These are phyloP conservation scores for Citrus cavaleriei DNA, from an alignment of 345 rosid genomes.

Conservation along the genomic window DNA sequence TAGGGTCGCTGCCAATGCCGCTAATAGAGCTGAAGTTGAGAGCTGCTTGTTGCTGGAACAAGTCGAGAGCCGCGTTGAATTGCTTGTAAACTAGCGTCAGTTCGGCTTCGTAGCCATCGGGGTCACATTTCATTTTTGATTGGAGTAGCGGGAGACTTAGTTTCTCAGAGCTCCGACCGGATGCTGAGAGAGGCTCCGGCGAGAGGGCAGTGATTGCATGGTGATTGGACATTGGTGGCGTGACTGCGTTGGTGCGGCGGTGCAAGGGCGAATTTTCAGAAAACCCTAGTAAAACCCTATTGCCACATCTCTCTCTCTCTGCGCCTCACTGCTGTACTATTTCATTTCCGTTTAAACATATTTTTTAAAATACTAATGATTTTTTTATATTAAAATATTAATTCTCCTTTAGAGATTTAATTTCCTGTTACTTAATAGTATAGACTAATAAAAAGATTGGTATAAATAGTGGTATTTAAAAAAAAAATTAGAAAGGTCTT, in stretches of 20 bases:
- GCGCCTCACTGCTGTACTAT: no score
- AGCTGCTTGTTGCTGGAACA: slow-evolving; percentile 77
- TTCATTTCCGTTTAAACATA: no score
- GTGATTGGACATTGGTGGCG: slow-evolving; percentile 22
- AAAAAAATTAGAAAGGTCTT: no score
- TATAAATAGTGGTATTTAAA: no score
- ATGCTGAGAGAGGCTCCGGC: slow-evolving; percentile 60
- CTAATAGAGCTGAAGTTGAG: slow-evolving; percentile 62
- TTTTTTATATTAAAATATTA: no score
- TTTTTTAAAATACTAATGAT: no score
- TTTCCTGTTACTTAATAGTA: no score
- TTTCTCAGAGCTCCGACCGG: slow-evolving; percentile 79
- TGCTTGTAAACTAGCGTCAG: slow-evolving; percentile 63
- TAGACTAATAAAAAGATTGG: no score
- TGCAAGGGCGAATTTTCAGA: not conserved
- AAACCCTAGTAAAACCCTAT: not conserved
- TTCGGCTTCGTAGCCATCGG: slow-evolving; percentile 80
- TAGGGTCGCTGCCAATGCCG: slow-evolving; percentile 59
- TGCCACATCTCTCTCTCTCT: no score
- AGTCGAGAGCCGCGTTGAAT: slow-evolving; percentile 76
- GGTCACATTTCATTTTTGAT: slow-evolving; percentile 83
- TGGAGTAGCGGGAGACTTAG: slow-evolving; percentile 64
- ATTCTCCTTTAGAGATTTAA: no score
- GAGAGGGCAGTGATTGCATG: slow-evolving; percentile 9
- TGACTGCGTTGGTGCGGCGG: not conserved